A percentile compares a stretch with the other conserved stretches of the same genome.
phyloP scores from a whole-genome alignment of 352 stramenopile genomes.

The Chrysophaeum taylorii region DNA sequence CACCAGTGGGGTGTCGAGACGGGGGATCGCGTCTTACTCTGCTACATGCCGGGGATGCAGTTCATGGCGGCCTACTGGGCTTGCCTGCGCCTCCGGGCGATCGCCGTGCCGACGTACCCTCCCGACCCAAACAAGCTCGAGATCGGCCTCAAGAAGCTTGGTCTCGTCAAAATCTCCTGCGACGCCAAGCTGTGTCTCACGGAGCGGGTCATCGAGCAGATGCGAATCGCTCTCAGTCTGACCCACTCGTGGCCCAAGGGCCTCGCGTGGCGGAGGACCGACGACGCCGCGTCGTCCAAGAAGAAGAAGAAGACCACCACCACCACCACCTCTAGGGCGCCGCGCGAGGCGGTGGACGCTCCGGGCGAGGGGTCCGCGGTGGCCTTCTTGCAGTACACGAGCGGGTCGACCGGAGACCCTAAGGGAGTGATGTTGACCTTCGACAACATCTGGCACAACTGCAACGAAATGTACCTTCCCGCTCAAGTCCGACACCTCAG shows the following conservation, averaged over 20 bases:
- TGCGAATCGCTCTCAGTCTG: background rate
- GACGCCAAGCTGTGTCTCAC: background rate
- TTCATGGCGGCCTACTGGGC: constrained; percentile 85
- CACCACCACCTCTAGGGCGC: background rate
- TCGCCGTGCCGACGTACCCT: constrained; percentile 40
- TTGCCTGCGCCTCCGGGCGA: constrained; percentile 24
- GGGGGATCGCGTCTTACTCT: constrained; percentile 71
- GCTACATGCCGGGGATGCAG: constrained; percentile 77
- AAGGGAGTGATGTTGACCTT: constrained; percentile 88
- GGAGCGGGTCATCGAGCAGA: background rate
- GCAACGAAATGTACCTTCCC: constrained; percentile 52
- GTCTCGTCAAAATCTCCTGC: constrained; percentile 7
- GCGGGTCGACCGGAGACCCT: constrained; percentile 75
- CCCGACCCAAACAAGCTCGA: constrained; percentile 74
- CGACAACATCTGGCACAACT: constrained; percentile 77
- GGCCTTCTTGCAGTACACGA: constrained; percentile 91
- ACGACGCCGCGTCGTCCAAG: background rate
- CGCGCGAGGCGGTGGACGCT: background rate
- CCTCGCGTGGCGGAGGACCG: constrained; percentile 1
- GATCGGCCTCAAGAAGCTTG: constrained; percentile 70
- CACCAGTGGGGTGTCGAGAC: constrained; percentile 17
- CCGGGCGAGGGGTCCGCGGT: constrained; percentile 26
- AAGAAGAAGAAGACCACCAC: no score
- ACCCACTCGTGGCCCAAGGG: constrained; percentile 1
- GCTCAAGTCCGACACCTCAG: background rate